Percentiles rank a stretch among this genome's conserved stretches.
These are phyloP conservation scores for Lodderomyces margitis DNA, from an alignment of 1,139 yeast species.

Conservation along the genomic window DNA sequence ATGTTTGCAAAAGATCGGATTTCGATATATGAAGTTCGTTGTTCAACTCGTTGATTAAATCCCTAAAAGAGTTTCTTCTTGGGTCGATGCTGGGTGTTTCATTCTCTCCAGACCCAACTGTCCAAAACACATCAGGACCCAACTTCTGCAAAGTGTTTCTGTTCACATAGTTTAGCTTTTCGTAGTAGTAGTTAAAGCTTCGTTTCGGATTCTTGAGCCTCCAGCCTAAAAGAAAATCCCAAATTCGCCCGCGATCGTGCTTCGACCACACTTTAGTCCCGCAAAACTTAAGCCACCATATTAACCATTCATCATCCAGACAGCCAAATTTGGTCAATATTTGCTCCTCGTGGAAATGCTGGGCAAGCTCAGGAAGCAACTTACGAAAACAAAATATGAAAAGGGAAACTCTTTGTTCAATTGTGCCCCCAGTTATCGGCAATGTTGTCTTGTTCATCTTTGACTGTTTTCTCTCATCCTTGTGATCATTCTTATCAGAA, in stretches of 20 bases:
- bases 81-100: conserved; percentile 7
- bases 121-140: conserved; percentile 50
- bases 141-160: conserved; percentile 28
- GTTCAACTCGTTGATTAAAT: conserved; percentile 31
- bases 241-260: conserved; percentile 78
- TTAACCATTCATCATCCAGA: conserved; percentile 83
- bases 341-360: conserved; percentile 79
- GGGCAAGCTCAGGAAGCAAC: conserved; percentile 72
- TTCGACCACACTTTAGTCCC: conserved; percentile 89
- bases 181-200: conserved; percentile 32
- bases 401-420: conserved; percentile 67
- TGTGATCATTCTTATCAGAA: background rate
- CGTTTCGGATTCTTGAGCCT: conserved; percentile 46
- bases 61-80: conserved; percentile 30
- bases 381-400: conserved; percentile 67
- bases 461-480: conserved; percentile 12
- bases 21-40: conserved; percentile 12
- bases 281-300: conserved; percentile 93
- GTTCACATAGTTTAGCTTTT: conserved; percentile 27
- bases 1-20: background rate
- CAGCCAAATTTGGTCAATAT: conserved; percentile 59
- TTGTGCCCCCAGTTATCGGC: conserved; percentile 63
- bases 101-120: conserved; percentile 19
- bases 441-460: conserved; percentile 36
- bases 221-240: conserved; percentile 89